phyloP scores from a whole-genome alignment of 2,329 filamentous ascomycete genomes.

The Aspergillus bombycis region DNA sequence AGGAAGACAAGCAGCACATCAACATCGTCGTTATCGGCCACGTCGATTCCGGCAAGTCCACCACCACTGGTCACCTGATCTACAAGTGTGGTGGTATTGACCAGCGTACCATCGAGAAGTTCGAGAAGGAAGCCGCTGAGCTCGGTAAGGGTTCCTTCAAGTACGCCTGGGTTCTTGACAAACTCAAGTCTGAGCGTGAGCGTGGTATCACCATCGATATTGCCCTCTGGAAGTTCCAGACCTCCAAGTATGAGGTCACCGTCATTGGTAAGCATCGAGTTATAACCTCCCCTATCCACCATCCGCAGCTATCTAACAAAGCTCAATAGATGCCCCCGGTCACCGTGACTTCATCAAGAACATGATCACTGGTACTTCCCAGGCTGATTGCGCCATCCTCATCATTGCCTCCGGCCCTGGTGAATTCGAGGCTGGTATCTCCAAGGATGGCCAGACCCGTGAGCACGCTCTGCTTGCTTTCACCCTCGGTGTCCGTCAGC shows the following conservation, averaged over 20 bases:
- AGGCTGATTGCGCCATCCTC: constrained; percentile 99
- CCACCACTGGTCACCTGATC: constrained; percentile 96
- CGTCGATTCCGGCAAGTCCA: constrained; percentile 99
- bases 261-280: constrained; percentile 74
- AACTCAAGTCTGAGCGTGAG: constrained; percentile 99
- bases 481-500: constrained; percentile 99
- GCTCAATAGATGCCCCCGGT: constrained; percentile 79
- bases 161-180: constrained; percentile 99
- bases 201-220: constrained; percentile 99
- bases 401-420: constrained; percentile 99
- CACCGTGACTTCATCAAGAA: constrained; percentile 99
- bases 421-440: constrained; percentile 99
- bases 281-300: not conserved
- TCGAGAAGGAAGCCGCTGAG: constrained; percentile 99
- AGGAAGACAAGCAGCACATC: constrained; percentile 93
- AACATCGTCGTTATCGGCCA: constrained; percentile 99
- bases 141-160: constrained; percentile 99
- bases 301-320: constrained; percentile 17
- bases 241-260: constrained; percentile 95
- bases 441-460: constrained; percentile 99
- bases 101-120: constrained; percentile 99
- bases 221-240: constrained; percentile 99
- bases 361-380: constrained; percentile 99
- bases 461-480: constrained; percentile 99
- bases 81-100: constrained; percentile 99